phyloP scores from a whole-genome alignment of 441 rosid species.

The Aquilaria agallochum region DNA sequence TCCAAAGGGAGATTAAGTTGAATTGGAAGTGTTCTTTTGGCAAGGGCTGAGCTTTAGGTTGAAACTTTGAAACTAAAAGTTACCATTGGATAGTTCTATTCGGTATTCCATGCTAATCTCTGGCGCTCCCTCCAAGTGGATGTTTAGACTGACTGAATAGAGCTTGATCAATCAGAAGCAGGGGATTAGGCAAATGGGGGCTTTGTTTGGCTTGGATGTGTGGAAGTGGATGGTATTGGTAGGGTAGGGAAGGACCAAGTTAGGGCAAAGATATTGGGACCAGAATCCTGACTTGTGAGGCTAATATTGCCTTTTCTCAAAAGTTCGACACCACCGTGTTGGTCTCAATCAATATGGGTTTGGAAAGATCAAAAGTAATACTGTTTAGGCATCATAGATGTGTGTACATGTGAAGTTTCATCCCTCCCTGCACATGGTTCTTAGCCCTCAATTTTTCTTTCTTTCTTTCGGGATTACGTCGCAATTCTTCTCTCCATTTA shows the following conservation, averaged over 20 bases:
- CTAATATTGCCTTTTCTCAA: constrained; percentile 6
- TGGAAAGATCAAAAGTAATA: constrained; percentile 12
- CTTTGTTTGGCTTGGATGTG: not conserved
- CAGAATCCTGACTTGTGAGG: constrained; percentile 10
- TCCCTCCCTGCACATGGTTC: constrained; percentile 20
- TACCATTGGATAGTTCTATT: too few relatives aligned
- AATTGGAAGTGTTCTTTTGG: too few relatives aligned
- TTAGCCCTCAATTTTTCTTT: not conserved
- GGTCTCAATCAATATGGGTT: constrained; percentile 21
- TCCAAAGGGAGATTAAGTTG: too few relatives aligned
- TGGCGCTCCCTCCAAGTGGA: too few relatives aligned
- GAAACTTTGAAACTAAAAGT: too few relatives aligned
- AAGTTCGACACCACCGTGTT: constrained; percentile 19
- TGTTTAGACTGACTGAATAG: too few relatives aligned
- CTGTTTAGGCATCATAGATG: constrained; percentile 17
- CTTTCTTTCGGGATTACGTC: not conserved
- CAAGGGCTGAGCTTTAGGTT: too few relatives aligned
- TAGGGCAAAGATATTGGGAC: constrained; percentile 7
- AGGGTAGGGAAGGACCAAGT: not conserved
- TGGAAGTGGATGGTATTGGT: not conserved
- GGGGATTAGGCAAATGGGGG: not conserved
- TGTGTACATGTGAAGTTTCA: constrained; percentile 3
- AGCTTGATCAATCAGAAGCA: not conserved
- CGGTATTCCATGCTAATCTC: too few relatives aligned
- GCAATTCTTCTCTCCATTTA: too few relatives aligned